Evolutionary conservation across 352 stramenopile genomes (phyloP).

Genomic region (Bremia lactucae): DNA sequence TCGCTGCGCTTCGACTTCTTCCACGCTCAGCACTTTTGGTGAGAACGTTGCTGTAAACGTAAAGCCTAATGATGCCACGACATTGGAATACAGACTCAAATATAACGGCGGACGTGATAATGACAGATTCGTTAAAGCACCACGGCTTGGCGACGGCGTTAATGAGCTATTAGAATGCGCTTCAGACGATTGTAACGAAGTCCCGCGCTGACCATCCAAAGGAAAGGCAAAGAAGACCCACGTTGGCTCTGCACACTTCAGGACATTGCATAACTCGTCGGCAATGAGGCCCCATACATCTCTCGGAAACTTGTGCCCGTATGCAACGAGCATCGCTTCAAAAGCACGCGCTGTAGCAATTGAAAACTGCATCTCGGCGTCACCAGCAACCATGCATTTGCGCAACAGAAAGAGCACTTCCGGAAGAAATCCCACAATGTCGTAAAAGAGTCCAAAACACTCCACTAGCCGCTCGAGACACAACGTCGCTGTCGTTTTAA

Average conservation of each 20-base stretch:
- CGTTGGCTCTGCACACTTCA: conserved; percentile 59
- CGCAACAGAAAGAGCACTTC: conserved; percentile 68
- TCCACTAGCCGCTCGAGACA: conserved; percentile 54
- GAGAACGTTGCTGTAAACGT: conserved; percentile 41
- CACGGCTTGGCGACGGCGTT: not conserved
- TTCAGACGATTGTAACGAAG: not conserved
- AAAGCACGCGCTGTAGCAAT: conserved; percentile 42
- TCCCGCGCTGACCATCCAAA: conserved; percentile 1
- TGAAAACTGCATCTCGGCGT: conserved; percentile 60
- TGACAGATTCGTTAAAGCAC: conserved; percentile 4
- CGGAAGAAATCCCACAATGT: conserved; percentile 61
- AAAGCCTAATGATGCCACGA: conserved; percentile 42
- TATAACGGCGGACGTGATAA: conserved; percentile 46
- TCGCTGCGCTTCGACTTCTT: conserved; percentile 42
- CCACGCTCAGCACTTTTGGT: conserved; percentile 43
- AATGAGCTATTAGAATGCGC: conserved; percentile 4
- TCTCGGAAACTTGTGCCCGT: conserved; percentile 72
- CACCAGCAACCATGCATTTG: conserved; percentile 70
- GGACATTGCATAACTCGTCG: conserved; percentile 69
- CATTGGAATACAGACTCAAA: conserved; percentile 60
- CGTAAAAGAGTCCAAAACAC: conserved; percentile 73
- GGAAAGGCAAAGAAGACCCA: conserved; percentile 53
- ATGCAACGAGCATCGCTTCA: conserved; percentile 54
- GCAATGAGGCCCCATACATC: conserved; percentile 73
- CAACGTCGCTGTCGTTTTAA: conserved; percentile 52